Conservation (phyloP, 371 early-diverging fungal species). For the Mortierella sp. region DNA sequence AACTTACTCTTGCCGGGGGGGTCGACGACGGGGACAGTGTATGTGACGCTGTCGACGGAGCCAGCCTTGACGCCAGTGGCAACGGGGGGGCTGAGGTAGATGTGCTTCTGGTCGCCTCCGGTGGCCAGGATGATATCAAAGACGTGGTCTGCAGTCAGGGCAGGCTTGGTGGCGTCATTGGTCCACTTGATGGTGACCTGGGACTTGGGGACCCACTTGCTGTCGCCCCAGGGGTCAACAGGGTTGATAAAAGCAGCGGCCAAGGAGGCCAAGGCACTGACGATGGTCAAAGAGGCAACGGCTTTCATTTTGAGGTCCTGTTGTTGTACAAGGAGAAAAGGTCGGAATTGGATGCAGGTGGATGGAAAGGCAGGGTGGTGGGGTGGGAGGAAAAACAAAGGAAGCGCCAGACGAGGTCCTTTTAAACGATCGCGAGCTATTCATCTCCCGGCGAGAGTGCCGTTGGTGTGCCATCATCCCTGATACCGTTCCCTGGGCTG, state of each 20-base stretch:
- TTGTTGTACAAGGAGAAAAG: background rate
- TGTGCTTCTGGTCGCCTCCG: slow-evolving; percentile 23
- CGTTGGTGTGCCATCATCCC: background rate
- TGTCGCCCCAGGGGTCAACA: slow-evolving; percentile 25
- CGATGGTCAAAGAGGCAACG: slow-evolving; percentile 21
- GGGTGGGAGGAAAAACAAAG: slow-evolving; percentile 9
- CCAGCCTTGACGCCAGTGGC: slow-evolving; percentile 16
- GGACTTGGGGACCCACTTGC: slow-evolving; percentile 29
- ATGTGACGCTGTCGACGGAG: slow-evolving; percentile 2
- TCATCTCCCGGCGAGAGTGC: background rate
- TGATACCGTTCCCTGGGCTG: background rate
- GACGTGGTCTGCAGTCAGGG: slow-evolving; percentile 17
- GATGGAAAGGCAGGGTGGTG: slow-evolving; percentile 2
- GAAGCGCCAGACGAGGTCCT: background rate
- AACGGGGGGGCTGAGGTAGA: slow-evolving; percentile 17
- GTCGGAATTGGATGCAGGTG: background rate
- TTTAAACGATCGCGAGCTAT: background rate
- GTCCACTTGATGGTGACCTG: slow-evolving; percentile 37
- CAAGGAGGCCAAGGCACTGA: slow-evolving; percentile 35
- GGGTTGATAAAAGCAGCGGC: slow-evolving; percentile 46
- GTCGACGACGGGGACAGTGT: slow-evolving; percentile 30
- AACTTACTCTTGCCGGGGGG: slow-evolving; percentile 52
- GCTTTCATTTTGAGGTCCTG: slow-evolving; percentile 31
- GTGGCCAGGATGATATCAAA: slow-evolving; percentile 45
- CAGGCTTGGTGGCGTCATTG: slow-evolving; percentile 16